phyloP scores from a whole-genome alignment of 805 yeast species.

The Saccharomyces kudriavzevii region DNA sequence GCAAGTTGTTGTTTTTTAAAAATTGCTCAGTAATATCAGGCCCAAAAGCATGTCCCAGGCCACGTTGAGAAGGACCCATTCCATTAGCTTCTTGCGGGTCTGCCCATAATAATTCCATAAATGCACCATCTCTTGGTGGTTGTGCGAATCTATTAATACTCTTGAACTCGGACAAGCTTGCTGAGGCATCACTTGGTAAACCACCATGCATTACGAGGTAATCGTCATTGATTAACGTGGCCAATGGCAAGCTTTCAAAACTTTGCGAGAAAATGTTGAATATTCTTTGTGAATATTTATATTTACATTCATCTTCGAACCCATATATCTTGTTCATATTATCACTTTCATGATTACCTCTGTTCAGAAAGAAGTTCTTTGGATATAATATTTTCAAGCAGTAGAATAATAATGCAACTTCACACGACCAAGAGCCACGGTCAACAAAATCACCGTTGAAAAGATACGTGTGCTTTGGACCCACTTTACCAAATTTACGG shows the following conservation, averaged over 20 bases:
- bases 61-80: conserved; percentile 82
- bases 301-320: conserved; percentile 90
- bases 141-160: conserved; percentile 66
- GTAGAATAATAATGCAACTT: conserved; percentile 77
- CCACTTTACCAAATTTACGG: conserved; percentile 62
- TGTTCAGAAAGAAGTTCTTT: conserved; percentile 57
- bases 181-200: conserved; percentile 67
- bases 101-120: conserved; percentile 96
- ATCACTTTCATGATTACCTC: conserved; percentile 96
- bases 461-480: conserved; percentile 54
- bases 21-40: conserved; percentile 85
- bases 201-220: conserved; percentile 96
- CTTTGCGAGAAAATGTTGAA: conserved; percentile 80
- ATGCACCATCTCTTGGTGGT: conserved; percentile 86
- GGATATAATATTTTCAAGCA: conserved; percentile 75
- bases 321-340: conserved; percentile 97
- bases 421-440: conserved; percentile 97
- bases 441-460: conserved; percentile 98
- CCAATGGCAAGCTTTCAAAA: conserved; percentile 79
- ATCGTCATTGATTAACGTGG: conserved; percentile 67
- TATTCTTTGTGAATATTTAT: conserved; percentile 72
- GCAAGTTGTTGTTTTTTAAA: conserved; percentile 60
- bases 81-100: conserved; percentile 83
- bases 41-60: conserved; percentile 93
- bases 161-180: conserved; percentile 67